Evolutionary conservation across 2,329 filamentous ascomycete genomes (phyloP), one percentile per base, ranked within the genome.

Genomic region (Pseudogymnoascus sp.): DNA sequence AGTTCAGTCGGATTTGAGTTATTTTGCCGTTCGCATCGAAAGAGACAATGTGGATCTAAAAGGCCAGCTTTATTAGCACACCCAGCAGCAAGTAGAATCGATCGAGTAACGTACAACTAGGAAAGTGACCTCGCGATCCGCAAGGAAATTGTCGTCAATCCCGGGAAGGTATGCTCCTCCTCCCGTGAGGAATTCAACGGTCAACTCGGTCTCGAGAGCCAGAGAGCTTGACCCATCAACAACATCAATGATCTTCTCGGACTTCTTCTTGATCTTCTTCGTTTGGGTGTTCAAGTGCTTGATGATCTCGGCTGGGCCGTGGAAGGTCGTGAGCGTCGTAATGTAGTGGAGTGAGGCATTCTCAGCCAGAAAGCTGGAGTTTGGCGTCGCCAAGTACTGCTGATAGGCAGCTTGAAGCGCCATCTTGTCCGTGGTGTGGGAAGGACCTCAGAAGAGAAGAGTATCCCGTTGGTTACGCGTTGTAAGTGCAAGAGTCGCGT

Each of bases 131-230:
- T 84, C 84, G 70, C 88, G 88, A 75, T 96, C 92, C 62, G 90
- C 80, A 63, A 99, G 78, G 74, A 97, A 96, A 78, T 97, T 97
- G 79, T 97, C 92, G 71, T 97, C 93, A 58, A 99, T 80, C 58
- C 86, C 86, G 4, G 93, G 93, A 62, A 97, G 83, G 77, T 94
- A 97, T 66, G 88, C 83, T 66, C 92, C 93, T 67, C 93, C 94
- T 66, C 89, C 87, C 65, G 81, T 85, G 62, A 87, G 74, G 74
- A 99, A 97, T 72, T 95, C 89, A 58, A 97, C 77, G 1, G 85
- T 86, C 25, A 91, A 94, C 71, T 96, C 89, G 58, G 92, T 80
- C 75, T 97, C 92, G 63, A 90, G 72, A 62, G 86, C 89, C 67
- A 95, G 76, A 48, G 85, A 84, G 74, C 85, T 82, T 62, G 80